Evolutionary conservation across 2,329 filamentous ascomycete genomes (phyloP), one percentile per base, ranked within the genome.

Genomic region (Aureobasidium sp.): DNA sequence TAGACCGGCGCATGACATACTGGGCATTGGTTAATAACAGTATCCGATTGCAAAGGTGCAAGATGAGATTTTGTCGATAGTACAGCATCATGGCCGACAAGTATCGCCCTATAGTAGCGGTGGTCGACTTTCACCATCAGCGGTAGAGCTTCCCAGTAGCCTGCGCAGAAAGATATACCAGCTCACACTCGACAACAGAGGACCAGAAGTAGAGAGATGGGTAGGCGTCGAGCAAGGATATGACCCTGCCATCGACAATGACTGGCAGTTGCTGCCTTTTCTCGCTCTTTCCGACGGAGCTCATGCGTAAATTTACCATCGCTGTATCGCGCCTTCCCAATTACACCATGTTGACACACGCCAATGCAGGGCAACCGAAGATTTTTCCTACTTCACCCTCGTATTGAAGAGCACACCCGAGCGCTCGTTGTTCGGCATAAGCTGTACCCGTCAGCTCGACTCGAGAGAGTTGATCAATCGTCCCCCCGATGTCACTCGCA

Each of bases 381-480:
- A 97, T 72, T 98, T 97, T 74, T 96, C 90, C 48, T 98, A 98
- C 74, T 98, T 98, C 69, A 97, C 91, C 7, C 82, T 98, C 38
- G 64, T 67, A 12, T 56, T 66, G 25, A 81, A 84, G 41, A 77
- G 76, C 52, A 76, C 71, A 58, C 59, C 12, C 60, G 81, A 83
- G 25, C 90, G 88, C 2, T 95, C 89, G 21, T 81, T 98, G 19
- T 98, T 98, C 66, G 93, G 93, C 57, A 96, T 98, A 65, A 87
- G 90, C 16, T 98, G 93, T 69, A 95, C 91, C 14, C 81, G 91
- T 56, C 93, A 97, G 72, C 79, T 98, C 64, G 88, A 95, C 64
- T 80, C 90, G 14, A 81, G 82, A 12, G 77, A 84, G 62, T 76
- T 98, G 58, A 79, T 89, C 60, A 83, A 88, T 65, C 81, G 88